phyloP scores from a whole-genome alignment of 1,284 basidiomycete species.

The Papiliotrema laurentii region DNA sequence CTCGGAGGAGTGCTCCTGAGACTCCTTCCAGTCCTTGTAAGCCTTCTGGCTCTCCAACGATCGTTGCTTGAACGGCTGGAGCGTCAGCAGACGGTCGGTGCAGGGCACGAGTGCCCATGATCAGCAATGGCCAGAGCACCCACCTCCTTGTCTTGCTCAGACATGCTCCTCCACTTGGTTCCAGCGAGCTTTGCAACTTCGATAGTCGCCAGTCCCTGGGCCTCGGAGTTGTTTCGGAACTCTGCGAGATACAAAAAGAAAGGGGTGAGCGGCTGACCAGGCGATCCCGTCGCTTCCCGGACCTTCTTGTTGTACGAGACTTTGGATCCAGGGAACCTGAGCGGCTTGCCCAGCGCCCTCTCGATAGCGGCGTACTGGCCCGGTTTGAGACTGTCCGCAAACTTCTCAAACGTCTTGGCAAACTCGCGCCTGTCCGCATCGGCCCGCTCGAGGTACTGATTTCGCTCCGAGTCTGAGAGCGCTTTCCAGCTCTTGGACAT shows the following conservation, averaged over 20 bases:
- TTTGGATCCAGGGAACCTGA: conserved; percentile 21
- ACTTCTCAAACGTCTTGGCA: conserved; percentile 22
- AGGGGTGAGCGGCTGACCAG: conserved; percentile 23
- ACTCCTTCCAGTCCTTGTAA: no score
- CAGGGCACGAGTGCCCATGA: no score
- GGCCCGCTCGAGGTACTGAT: conserved; percentile 3
- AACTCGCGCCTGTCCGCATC: conserved; percentile 1
- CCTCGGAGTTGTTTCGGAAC: conserved; percentile 7
- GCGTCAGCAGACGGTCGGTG: background rate
- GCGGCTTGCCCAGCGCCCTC: conserved; percentile 20
- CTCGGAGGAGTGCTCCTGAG: no score
- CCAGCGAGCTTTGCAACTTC: conserved; percentile 20
- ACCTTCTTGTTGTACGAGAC: conserved; percentile 9
- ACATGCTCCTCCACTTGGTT: conserved; percentile 27
- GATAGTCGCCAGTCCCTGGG: conserved; percentile 4
- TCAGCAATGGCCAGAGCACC: no score
- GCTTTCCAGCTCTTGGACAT: conserved; percentile 21
- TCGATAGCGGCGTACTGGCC: conserved; percentile 22
- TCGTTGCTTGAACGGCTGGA: no score
- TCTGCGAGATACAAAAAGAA: conserved; percentile 30
- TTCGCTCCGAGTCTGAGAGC: conserved; percentile 6
- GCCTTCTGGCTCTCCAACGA: no score
- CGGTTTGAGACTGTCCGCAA: conserved; percentile 19
- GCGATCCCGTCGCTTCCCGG: conserved; percentile 19
- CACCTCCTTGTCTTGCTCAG: conserved; percentile 30